These are phyloP conservation scores for Coniochaeta prunicola DNA, from an alignment of 2,329 filamentous ascomycete genomes.

Conservation along the genomic window DNA sequence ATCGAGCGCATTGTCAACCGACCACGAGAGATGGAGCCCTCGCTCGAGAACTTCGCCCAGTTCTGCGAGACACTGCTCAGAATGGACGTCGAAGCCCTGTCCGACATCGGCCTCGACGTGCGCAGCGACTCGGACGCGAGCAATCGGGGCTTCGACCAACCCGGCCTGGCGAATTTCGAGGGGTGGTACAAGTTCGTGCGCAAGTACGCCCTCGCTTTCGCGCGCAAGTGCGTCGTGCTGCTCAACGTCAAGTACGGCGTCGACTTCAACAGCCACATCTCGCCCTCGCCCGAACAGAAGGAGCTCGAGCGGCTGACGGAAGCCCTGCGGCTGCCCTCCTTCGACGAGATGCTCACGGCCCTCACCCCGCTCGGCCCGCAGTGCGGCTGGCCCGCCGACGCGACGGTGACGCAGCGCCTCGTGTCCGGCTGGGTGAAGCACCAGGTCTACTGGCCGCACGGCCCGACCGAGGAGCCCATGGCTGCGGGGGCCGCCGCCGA, in stretches of 20 bases:
- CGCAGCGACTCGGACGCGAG: constrained; percentile 20
- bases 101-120: constrained; percentile 16
- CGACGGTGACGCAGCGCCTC: constrained; percentile 34
- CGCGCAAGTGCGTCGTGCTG: constrained; percentile 78
- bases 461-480: not conserved
- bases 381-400: constrained; percentile 35
- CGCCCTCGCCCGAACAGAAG: constrained; percentile 55
- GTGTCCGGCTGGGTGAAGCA: constrained; percentile 69
- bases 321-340: constrained; percentile 65
- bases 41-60: constrained; percentile 45
- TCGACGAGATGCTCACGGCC: constrained; percentile 69
- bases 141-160: constrained; percentile 45
- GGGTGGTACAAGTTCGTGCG: constrained; percentile 56
- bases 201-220: constrained; percentile 82
- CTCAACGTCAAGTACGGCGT: constrained; percentile 85
- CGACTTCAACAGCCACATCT: constrained; percentile 68
- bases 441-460: constrained; percentile 34
- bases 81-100: constrained; percentile 31
- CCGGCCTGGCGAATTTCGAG: constrained; percentile 43
- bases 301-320: constrained; percentile 79
- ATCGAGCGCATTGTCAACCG: constrained; percentile 35
- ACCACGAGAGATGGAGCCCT: constrained; percentile 32
- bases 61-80: constrained; percentile 45
- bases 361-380: constrained; percentile 37
- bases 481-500: not conserved